Conservation (phyloP, 1,284 basidiomycete genomes). For the Cutaneotrichosporon cutaneum region DNA sequence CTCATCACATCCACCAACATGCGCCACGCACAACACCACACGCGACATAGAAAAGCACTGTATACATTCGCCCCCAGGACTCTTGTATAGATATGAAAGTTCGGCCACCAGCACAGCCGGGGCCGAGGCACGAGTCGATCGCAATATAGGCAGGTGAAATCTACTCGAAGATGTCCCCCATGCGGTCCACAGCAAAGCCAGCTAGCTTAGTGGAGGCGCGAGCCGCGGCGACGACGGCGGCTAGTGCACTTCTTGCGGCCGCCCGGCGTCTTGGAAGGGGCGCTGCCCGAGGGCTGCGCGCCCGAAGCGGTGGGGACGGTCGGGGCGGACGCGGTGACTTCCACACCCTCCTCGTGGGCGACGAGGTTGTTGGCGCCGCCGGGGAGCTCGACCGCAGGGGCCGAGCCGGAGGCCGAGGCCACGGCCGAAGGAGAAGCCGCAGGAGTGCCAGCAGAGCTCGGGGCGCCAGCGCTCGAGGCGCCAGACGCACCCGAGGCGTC, state of each 20-base stretch:
- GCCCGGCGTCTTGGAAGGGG: neutral
- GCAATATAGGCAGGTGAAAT: neutral
- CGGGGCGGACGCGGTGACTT: neutral
- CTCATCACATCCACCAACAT: neutral
- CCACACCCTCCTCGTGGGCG: neutral
- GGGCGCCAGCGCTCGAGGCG: neutral
- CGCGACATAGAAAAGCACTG: neutral
- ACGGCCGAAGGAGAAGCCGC: neutral
- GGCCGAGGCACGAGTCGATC: neutral
- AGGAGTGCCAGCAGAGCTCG: neutral
- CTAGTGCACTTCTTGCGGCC: constrained; percentile 6
- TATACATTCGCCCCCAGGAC: constrained; percentile 1
- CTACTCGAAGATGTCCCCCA: neutral
- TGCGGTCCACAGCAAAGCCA: neutral
- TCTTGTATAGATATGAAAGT: neutral
- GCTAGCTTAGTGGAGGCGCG: constrained; percentile 3
- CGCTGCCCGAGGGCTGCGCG: neutral
- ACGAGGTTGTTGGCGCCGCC: constrained; percentile 4
- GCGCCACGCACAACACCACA: neutral
- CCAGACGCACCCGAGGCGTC: neutral
- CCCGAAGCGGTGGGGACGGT: neutral
- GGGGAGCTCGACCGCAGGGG: neutral
- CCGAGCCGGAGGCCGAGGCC: neutral
- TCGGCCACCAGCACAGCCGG: neutral
- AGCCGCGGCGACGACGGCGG: constrained; percentile 1